Base-by-base conservation (phyloP, 2,329 filamentous ascomycete species). In the Fusarium guadeloupense region DNA sequence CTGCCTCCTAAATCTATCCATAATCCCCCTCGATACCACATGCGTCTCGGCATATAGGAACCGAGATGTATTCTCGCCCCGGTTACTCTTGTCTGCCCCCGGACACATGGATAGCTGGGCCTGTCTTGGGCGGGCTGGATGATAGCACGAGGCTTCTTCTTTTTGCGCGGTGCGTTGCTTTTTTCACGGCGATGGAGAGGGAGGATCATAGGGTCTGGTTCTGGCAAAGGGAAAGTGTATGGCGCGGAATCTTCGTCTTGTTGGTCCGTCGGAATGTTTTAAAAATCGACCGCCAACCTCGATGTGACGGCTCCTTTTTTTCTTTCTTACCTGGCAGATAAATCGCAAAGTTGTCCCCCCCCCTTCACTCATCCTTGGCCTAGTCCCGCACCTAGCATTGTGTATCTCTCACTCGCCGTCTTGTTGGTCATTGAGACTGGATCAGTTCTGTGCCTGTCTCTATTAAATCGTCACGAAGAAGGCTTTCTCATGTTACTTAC, bases 1-100 rank as follows among this genome's bases (percentile, higher is more conserved):
- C 83, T 62, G 75, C 84, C 67, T 85, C 84, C 67, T 86, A 86
- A 63, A 81, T 80, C 53, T 71, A 62, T 55, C 58, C 65, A 68
- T 73, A 63, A 65, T 69, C 63, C 61, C 64, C 69, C 59, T 63
- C 67, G 75, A 77, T 75, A 75, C 72, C 73, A 75, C 70, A 68
- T 68, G 70, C 73, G 69, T 75, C 71, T 76, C 71, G 74, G 74
- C 69, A 66, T 65, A 64, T 57, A 64, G 71, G 69, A 70, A 70
- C 72, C 72, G 75, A 75, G 71, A 72, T 70, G 73, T 70, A 50
- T 66, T 69, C 59, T 66, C 68, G 68, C 69, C 68, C 66, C 59
- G 59, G 67, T 61, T 69, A 66, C 61, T 67, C 54, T 54, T 51
- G 66, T 69, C 64, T 66, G 61, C 66, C 68, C 68, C 68, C 59